Evolutionary conservation across 2,329 filamentous ascomycete genomes (phyloP), one percentile per base, ranked within the genome.

Genomic region (Colletotrichum acutatum): DNA sequence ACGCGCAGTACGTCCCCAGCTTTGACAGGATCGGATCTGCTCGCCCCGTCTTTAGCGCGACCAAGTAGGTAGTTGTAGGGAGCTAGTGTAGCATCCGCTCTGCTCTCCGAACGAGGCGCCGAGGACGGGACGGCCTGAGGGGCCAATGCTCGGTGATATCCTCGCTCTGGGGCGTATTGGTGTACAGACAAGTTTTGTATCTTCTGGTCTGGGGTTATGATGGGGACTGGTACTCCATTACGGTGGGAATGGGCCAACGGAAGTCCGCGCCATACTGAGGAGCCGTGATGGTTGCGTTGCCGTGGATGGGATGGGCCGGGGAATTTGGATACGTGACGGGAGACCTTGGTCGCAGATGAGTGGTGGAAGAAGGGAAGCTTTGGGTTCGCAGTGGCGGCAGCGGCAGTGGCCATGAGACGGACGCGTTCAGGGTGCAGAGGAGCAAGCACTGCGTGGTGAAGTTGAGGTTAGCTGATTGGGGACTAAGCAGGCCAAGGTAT

Each of bases 11-110:
- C 24, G 52, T 61, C 62, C 66, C 68, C 62, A 68, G 71, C 71
- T 72, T 62, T 72, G 68, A 74, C 68, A 72, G 66, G 56, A 70
- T 72, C 66, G 56, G 66, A 72, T 72, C 66, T 72, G 49, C 56
- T 72, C n/a, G 60, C 70, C 56, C 70, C 49, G 60, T 65, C 42
- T 61, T 64, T 72, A 72, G 66, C 52, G 66, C 46, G 54, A 32
- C 14, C 37, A 70, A 61, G 70, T 60, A 37, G 30, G 19, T 37
- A 30, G 42, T n/a, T 61, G 60, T 57, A 70, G 46, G 26, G 60
- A 64, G 46, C 66, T 72, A 72, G 70, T 49, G 70, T 70, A 70
- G 66, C 70, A 66, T 70, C 59, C 66, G 66, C 34, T 53, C 56
- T 61, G 66, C 34, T 53, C 56, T 61, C 60, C 46, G 46, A 61